Evolutionary conservation across 2,329 filamentous ascomycete species (phyloP), one percentile per base, ranked within the genome.

Genomic region (Epichloe hybrida): DNA sequence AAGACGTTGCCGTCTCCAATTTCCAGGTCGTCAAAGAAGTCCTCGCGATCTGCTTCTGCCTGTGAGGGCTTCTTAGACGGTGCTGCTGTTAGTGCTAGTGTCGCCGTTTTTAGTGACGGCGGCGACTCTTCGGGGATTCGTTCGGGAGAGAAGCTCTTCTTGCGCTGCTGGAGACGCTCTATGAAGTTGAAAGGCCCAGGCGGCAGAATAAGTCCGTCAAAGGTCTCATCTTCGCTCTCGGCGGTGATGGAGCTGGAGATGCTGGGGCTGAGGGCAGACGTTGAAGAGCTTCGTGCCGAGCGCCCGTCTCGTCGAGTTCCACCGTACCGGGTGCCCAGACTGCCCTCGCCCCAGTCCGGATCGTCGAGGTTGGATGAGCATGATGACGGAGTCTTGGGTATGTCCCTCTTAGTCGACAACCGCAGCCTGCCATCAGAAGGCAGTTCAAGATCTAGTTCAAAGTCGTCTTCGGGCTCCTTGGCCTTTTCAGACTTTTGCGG

Each of bases 271-370:
- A 96, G 77, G 31, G 88, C 87, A 39, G 90, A 95, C 37, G 84
- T 81, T 17, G 88, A 91, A 1, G 89, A 95, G 70, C 88, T 93
- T 60, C 88, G 82, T 60, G 83, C 82, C 46, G 88, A 90, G 40
- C 80, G 81, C n/a, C 76, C 78, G 61, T 91, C 88, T 59, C 88
- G 81, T 56, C 82, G 79, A 13, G 88, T 95, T 43, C 91, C 91
- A 39, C 86, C 90, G 68, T 90, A 91, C 51, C 91, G 80, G 43
- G 91, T 95, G 39, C 91, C 89, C 53, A 96, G 74, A 64, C 90
- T 96, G 50, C 89, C 90, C 68, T 97, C 93, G 49, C 86, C 88
- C 86, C 91, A 95, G 62, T 96, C 90, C 58, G 95, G 81, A 54
- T 95, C 90, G 49, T 95, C 88, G 48, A 71, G 69, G 55, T 75